phyloP scores from a whole-genome alignment of 148 eudicot genomes.

The Polygonum maritimum region DNA sequence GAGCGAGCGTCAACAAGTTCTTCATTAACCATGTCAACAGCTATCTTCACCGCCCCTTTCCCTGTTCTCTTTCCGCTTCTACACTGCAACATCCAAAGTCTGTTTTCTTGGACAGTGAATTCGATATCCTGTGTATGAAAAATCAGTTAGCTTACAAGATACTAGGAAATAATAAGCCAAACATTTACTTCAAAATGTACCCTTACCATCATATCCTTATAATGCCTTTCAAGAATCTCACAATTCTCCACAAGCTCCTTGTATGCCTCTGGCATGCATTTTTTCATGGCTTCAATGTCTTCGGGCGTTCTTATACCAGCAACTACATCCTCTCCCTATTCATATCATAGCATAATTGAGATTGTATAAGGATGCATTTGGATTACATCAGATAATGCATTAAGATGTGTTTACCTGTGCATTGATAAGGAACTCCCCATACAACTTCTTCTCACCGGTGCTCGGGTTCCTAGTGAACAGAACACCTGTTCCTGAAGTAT shows the following conservation, averaged over 20 bases:
- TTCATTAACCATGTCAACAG: conserved; percentile 88
- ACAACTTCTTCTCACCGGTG: conserved; percentile 92
- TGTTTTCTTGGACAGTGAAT: conserved; percentile 96
- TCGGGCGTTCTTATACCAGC: conserved; percentile 98
- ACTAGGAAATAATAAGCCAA: background rate
- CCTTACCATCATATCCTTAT: conserved; percentile 98
- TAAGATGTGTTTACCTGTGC: conserved; percentile 35
- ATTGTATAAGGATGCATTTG: too few species aligned
- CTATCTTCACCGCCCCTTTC: conserved; percentile 83
- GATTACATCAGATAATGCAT: background rate
- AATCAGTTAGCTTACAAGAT: background rate
- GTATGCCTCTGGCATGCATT: conserved; percentile 91
- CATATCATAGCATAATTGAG: background rate
- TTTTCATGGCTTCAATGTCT: conserved; percentile 78
- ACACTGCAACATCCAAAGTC: conserved; percentile 99
- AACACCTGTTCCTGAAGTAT: conserved; percentile 98
- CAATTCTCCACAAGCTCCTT: conserved; percentile 90
- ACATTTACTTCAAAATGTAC: background rate
- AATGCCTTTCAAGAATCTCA: conserved; percentile 83
- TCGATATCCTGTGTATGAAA: conserved; percentile 71
- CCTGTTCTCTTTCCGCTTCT: conserved; percentile 93
- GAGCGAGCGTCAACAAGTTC: conserved; percentile 66
- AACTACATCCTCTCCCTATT: conserved; percentile 92
- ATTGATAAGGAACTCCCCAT: conserved; percentile 89
- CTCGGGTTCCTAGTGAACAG: conserved; percentile 96